Base-by-base conservation (phyloP, 2,329 filamentous ascomycete genomes). In the Arthrobotrys musiformis region DNA sequence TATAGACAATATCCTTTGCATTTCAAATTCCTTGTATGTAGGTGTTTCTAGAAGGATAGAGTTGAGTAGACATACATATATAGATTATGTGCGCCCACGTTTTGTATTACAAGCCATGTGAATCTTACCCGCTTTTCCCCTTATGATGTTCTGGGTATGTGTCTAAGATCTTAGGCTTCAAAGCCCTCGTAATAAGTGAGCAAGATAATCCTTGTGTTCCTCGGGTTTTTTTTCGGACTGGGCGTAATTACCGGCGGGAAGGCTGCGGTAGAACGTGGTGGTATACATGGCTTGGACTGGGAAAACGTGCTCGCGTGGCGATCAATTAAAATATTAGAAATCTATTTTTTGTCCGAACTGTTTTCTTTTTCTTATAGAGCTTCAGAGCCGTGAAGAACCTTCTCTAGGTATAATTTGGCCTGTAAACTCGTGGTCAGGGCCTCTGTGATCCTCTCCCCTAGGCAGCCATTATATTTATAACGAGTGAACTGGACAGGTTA, bases 81-180 rank as follows among this genome's bases (percentile, higher is more conserved):
- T 19, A 58, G n/a, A n/a, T 40, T 40, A 35, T 58, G 13, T 22
- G 8, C 28, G 17, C 28, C 17, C 54, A n/a, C 54, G 19, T 58
- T 40, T 58, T 58, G 33, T 58, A 58, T 13, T 26, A 58, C 54
- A 58, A 58, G 17, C 54, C 54, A 58, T 40, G 30, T 33, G n/a
- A 19, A 4, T 24, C 19, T 19, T 35, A 13, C 54, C 33, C 19
- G 54, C 8, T 26, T 15, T 58, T 4, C 22, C 13, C 19, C 4
- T 26, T 17, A 35, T 22, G 30, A 13, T 19, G n/a, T 17, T 17
- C 8, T 30, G 15, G 24, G 8, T 26, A 28, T 30, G 28, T 22
- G 28, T 22, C 8, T 56, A 5, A 2, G 28, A 58, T 24, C 5
- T 17, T 24, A 37, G 52, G 17, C 52, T 15, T 37, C 17, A 15